Base-by-base conservation (phyloP, 176 grass and related monocot genomes). In the Oryza rufipogon region DNA sequence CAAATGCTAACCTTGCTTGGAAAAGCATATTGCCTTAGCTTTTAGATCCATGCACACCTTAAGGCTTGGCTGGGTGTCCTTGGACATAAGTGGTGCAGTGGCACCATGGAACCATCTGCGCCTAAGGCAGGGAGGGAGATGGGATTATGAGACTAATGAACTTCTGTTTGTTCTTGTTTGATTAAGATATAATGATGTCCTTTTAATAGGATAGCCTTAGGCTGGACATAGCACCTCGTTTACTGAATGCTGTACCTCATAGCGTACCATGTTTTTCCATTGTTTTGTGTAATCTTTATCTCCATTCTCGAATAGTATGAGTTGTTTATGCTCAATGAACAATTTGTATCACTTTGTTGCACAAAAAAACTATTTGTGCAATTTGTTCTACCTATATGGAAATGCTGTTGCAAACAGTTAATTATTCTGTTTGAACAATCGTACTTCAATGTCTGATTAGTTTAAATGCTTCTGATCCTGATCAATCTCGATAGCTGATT, bases 331-430 rank as follows among this genome's bases (percentile, higher is more conserved):
- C 54, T 74, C 38, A 63, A 70, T 66, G 22, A 70, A 30, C 14
- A 54, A 38, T 32, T 14, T 64, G 33, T 19, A 28, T 63, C 38
- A 30, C 25, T 68, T 3, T 47, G 54, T 76, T 67, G 17, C 10
- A 49, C n/a, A 34, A 41, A 75, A 75, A 74, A 67, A 56, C n/a
- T 20, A 42, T 66, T 89, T 81, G 8, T 58, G 51, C 20, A 70
- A 66, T 79, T 54, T 58, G 51, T 60, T 34, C 11, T 77, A 33
- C 22, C 48, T 32, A 32, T 75, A 83, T 87, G 63, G 39, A 70
- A 64, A 19, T 28, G 68, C n/a, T 75, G n/a, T 41, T 76, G 76
- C 63, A 9, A 20, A 75, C 41, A 9, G 11, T 77, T 76, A 32
- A 20, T n/a, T 34, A 1, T 74, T 70, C 42, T 68, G 28, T 26